Base-by-base conservation (phyloP, 768 basidiomycete species). In the Paxillus ammoniavirescens region DNA sequence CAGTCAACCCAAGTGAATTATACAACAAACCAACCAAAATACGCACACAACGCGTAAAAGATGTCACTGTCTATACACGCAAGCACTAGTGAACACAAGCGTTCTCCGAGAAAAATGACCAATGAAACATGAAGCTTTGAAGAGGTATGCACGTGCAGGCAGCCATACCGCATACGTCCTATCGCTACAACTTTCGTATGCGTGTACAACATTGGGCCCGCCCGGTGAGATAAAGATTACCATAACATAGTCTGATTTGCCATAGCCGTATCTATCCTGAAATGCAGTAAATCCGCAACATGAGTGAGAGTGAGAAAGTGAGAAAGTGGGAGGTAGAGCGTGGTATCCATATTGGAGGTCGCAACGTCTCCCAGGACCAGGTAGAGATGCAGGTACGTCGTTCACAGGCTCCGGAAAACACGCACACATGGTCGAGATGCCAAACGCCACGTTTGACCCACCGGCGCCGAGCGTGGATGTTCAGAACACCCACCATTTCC, bases 401-500 rank as follows among this genome's bases (percentile, higher is more conserved):
- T 5, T 35, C 35, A 14, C 38, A 17, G 15, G 7, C 38, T 40
- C n/a, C 38, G 38, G 38, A 40, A 18, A 18, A 40, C 9, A 40
- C 38, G 5, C n/a, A 18, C 17, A 4, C n/a, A 13, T 26, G 7
- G 26, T 43, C 42, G 42, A 26, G 53, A 47, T 57, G 23, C 31
- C 35, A n/a, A n/a, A 38, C 15, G 33, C 8, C 12, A 21, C 35
- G 1, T 21, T 37, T 36, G 28, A 9, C n/a, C 21, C 35, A 18
- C 33, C 31, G 14, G 12, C n/a, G 17, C 38, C 38, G 8, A 18
- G 38, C 38, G 1, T 40, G 2, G 17, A 26, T 21, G 26, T 44
- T 65, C 53, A 69, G 50, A 69, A 71, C 50, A 61, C 52, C 67
- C 67, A 69, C 67, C 67, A 69, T 50, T 57, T 71, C 57, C 69